A percentile compares a stretch with the other conserved stretches of the same genome.
phyloP scores from a whole-genome alignment of 768 basidiomycete genomes.

The Suillus cothurnatus region DNA sequence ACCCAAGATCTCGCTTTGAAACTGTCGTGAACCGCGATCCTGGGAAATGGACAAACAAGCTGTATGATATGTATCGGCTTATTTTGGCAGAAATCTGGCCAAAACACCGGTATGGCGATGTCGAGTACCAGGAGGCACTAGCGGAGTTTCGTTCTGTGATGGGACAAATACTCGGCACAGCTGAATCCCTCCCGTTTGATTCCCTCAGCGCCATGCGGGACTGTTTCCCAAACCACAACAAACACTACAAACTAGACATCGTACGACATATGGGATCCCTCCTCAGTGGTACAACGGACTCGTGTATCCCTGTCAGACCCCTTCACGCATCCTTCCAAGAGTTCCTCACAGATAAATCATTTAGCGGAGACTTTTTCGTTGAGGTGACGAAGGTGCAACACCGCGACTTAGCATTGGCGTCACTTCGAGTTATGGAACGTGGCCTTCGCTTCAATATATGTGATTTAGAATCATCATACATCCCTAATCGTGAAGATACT shows the following conservation, averaged over 20 bases:
- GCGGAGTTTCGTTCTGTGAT: constrained; percentile 6
- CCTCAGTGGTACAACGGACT: neutral
- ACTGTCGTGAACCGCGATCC: too few relatives aligned
- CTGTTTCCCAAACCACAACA: neutral
- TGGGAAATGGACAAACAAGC: too few relatives aligned
- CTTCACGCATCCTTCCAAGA: constrained; percentile 32
- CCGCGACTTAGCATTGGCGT: constrained; percentile 8
- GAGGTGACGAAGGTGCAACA: neutral
- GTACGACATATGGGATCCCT: neutral
- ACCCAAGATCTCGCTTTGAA: neutral
- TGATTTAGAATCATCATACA: constrained; percentile 32
- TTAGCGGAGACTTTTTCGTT: constrained; percentile 17
- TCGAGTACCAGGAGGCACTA: neutral
- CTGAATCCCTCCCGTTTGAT: neutral
- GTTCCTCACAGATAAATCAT: constrained; percentile 19
- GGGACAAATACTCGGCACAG: neutral
- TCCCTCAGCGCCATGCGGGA: neutral
- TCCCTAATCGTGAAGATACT: constrained; percentile 27
- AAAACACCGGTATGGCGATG: neutral
- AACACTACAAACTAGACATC: neutral
- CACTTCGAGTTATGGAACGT: constrained; percentile 30
- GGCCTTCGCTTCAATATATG: constrained; percentile 39
- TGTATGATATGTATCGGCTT: too few relatives aligned
- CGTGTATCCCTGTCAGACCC: constrained; percentile 11
- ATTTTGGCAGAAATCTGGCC: too few relatives aligned